Conservation (phyloP, 2,329 filamentous ascomycete species). For the Chrysoporthe austroafricana region DNA sequence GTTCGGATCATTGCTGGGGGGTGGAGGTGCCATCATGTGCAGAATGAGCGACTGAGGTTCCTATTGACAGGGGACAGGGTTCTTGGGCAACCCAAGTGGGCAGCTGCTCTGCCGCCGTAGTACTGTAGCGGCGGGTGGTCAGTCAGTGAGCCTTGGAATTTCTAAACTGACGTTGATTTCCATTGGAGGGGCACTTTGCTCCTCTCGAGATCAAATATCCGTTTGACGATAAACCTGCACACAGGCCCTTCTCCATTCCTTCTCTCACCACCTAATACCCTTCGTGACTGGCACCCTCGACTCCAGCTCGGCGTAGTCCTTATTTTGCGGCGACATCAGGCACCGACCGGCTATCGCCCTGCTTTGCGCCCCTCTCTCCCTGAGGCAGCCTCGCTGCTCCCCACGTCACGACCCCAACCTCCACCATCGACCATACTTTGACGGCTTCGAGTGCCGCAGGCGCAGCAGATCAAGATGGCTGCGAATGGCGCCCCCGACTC, state of each 20-base stretch:
- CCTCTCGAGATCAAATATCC: background rate
- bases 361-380: constrained; percentile 21
- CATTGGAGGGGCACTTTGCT: constrained; percentile 26
- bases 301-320: background rate
- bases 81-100: background rate
- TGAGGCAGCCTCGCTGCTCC: constrained; percentile 26
- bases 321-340: constrained; percentile 4
- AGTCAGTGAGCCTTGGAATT: constrained; percentile 4
- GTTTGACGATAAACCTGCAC: background rate
- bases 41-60: background rate
- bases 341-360: background rate
- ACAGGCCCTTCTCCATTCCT: background rate
- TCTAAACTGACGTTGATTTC: constrained; percentile 28
- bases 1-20: background rate
- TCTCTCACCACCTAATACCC: background rate
- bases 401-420: constrained; percentile 21
- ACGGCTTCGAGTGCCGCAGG: constrained; percentile 29
- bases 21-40: too few relatives aligned
- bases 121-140: background rate
- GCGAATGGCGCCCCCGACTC: constrained; percentile 66
- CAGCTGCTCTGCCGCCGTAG: constrained; percentile 4
- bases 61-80: constrained; percentile 5
- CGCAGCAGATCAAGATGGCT: constrained; percentile 60
- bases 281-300: background rate
- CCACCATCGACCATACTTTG: constrained; percentile 32